Conservation (phyloP, 2,329 filamentous ascomycete genomes). For the Penicillium expansum region DNA sequence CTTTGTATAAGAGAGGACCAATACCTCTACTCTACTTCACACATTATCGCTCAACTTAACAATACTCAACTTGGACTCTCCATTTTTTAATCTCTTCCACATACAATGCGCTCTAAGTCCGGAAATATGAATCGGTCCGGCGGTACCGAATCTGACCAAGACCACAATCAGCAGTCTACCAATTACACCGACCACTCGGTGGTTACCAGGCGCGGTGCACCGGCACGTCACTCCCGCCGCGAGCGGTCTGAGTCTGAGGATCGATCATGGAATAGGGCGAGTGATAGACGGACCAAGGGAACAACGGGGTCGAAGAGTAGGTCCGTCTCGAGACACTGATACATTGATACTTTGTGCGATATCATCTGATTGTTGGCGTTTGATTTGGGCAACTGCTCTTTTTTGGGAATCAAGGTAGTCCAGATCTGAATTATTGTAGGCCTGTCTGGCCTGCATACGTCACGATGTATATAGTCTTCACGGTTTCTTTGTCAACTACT, state of each 20-base stretch:
- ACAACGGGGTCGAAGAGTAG: slow-evolving; percentile 3
- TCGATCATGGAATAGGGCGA: neutral
- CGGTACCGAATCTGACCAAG: neutral
- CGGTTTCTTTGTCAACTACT: neutral
- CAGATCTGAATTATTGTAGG: neutral
- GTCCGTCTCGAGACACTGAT: slow-evolving; percentile 1
- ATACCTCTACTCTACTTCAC: neutral
- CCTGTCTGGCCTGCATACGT: neutral
- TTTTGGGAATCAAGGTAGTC: too few species aligned
- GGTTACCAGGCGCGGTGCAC: slow-evolving; percentile 4
- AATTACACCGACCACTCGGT: slow-evolving; percentile 3
- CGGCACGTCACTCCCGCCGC: neutral
- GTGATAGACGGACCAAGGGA: neutral
- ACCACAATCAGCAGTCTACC: neutral
- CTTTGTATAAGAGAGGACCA: slow-evolving; percentile 1
- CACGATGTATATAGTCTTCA: neutral
- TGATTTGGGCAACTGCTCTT: neutral
- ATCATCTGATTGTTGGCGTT: neutral
- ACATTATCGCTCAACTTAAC: neutral
- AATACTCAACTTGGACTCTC: neutral
- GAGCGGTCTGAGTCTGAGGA: slow-evolving; percentile 1
- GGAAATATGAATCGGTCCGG: neutral
- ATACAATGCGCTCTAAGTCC: neutral
- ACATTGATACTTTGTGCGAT: neutral
- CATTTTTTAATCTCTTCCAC: neutral